Evolutionary conservation across 2,329 filamentous ascomycete species (phyloP), one percentile per base, ranked within the genome.

Genomic region (Corynespora cassiicola): DNA sequence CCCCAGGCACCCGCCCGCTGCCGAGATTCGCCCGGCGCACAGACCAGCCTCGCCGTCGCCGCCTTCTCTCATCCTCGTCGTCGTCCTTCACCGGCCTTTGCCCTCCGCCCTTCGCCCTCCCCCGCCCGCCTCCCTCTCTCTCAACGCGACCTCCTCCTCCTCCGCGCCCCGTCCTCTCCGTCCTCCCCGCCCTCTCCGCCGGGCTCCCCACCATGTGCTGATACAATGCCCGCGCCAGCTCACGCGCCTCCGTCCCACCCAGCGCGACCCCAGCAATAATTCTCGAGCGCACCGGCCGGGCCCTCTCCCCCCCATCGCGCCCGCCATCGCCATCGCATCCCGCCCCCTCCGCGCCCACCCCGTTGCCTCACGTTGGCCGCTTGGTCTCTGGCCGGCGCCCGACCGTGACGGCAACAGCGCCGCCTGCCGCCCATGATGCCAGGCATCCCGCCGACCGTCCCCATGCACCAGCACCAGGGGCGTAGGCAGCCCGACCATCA

Each of bases 371-470:
- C 36, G 56, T 65, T 64, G 62, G 65, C 50, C 54, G 65, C 60
- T 59, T 45, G 61, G 57, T 67, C 61, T 50, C 47, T 54, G 54
- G 50, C 65, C 65, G 46, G 64, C 63, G 63, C 58, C 54, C 58
- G 54, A 58, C 65, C 63, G 64, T 67, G 51, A 63, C 62, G 65
- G 65, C 66, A 65, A 61, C 64, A 58, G 42, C 52, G 48, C 39
- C 49, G 40, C 44, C 78, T 81, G 73, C 80, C 80, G 82, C 83
- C 81, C 81, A 88, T 79, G 84, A 89, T 89, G 85, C 67, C 68
- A 81, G 85, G 71, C 39, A 55, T 68, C 28, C 68, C 65, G 37
- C 65, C 68, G 45, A 52, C 65, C 43, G 63, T n/a, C n/a, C n/a
- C n/a, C n/a, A n/a, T 61, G 39, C 66, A 65, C 24, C 59, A 65